These are phyloP conservation scores for Hymenoscyphus occultus DNA, from an alignment of 2,329 filamentous ascomycete species.

Conservation along the genomic window DNA sequence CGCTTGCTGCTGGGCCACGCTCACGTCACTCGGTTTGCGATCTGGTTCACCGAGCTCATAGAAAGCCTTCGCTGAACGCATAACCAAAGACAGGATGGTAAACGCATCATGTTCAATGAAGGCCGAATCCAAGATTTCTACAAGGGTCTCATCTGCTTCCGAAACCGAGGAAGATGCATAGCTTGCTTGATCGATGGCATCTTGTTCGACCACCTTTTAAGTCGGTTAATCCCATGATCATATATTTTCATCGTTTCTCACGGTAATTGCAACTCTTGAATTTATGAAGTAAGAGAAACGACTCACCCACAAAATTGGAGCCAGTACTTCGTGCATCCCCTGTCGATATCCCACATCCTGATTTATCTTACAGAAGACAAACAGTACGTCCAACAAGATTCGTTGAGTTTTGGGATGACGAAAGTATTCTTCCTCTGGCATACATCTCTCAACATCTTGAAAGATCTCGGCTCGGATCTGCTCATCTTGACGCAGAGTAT, in stretches of 20 bases:
- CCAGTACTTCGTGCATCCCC: constrained; percentile 95
- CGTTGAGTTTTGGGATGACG: constrained; percentile 74
- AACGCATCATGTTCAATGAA: constrained; percentile 92
- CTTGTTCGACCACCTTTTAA: constrained; percentile 60
- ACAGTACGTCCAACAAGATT: constrained; percentile 84
- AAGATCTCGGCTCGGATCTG: constrained; percentile 80
- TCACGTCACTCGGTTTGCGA: constrained; percentile 39
- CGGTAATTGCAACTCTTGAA: too few relatives aligned
- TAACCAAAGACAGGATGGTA: constrained; percentile 77
- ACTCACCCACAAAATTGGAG: constrained; percentile 72
- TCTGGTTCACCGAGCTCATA: constrained; percentile 61
- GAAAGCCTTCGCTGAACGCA: constrained; percentile 82
- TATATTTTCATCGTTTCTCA: too few relatives aligned
- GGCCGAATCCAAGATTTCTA: constrained; percentile 64
- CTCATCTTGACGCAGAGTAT: constrained; percentile 81
- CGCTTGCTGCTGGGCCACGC: constrained; percentile 34
- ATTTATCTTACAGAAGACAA: constrained; percentile 92
- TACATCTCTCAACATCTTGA: constrained; percentile 86
- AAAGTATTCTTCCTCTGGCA: constrained; percentile 90
- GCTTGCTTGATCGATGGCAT: constrained; percentile 60
- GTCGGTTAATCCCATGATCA: too few relatives aligned
- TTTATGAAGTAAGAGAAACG: too few relatives aligned
- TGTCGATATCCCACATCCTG: constrained; percentile 87
- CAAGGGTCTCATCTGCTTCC: constrained; percentile 40
- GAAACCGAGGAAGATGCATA: constrained; percentile 37